Base-by-base conservation (phyloP, 306 rosid genomes). In the Begonia masoniana region DNA sequence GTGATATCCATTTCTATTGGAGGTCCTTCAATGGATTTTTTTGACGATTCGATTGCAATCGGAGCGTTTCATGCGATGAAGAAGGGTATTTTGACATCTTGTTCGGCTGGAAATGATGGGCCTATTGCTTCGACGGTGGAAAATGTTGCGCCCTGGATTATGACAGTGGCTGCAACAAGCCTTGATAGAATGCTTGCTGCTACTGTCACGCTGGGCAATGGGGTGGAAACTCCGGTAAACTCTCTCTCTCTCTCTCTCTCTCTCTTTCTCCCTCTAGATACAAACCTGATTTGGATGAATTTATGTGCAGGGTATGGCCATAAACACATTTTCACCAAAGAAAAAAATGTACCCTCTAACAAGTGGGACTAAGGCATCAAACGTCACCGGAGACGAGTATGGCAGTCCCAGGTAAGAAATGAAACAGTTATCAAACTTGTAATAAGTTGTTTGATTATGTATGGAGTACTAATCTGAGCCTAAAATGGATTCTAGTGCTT, bases 1-100 rank as follows among this genome's bases (percentile, higher is more conserved):
- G 6, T 89, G 47, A 59, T 89, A 15, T 80, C 95, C 0, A 50
- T 77, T 46, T 88, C 97, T 8, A 65, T 84, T 0, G 93, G 93
- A 0, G 81, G 86, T 0, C 63, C 63, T 0, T 10, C 82, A 0
- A 41, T 68, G 43, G 50, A 51, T 19, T 51, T 39, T 15, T 61
- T 51, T 35, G 43, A 12, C 8, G 58, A 61, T 12, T 7, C 57
- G 11, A 55, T 51, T 5, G 65, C 65, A 4, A 61, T 61, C 12
- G 65, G 65, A 35, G 57, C 65, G 15, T 61, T 61, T 43, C 58
- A 61, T 52, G 65, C 58, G 4, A 61, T 61, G 65, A 51, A 24
- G 43, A 61, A 42, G 24, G 65, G 65, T 0, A 61, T 61, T 17
- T 42, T 61, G 45, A 61, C 65, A 0, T 41, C 65, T n/a, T 12